A percentile compares a stretch with the other conserved stretches of the same genome.
Conservation (phyloP, 1,284 basidiomycete genomes). For the Tetrapyrgos nigripes region DNA sequence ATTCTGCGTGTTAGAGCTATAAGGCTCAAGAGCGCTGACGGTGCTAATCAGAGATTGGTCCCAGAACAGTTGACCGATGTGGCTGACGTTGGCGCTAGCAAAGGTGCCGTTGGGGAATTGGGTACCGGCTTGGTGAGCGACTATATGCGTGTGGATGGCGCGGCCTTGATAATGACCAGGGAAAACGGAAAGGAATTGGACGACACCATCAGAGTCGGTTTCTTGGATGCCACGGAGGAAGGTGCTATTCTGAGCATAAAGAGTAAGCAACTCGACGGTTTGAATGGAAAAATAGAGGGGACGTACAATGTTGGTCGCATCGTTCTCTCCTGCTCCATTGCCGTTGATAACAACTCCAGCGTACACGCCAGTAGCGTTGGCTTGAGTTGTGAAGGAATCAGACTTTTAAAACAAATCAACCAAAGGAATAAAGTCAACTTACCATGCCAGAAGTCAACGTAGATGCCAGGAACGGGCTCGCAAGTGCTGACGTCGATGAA, state of each 20-base stretch:
- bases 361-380: constrained; percentile 25
- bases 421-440: background rate
- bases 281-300: background rate
- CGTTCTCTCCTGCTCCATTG: constrained; percentile 17
- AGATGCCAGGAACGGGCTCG: constrained; percentile 23
- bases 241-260: constrained; percentile 14
- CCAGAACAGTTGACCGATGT: constrained; percentile 28
- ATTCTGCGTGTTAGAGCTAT: constrained; percentile 20
- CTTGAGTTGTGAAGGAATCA: constrained; percentile 1
- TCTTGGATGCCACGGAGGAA: constrained; percentile 19
- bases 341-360: constrained; percentile 19
- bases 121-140: constrained; percentile 19
- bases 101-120: constrained; percentile 16
- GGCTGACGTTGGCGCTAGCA: constrained; percentile 16
- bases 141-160: constrained; percentile 22
- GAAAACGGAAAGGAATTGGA: constrained; percentile 19
- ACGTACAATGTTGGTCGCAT: constrained; percentile 17
- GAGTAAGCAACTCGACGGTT: background rate
- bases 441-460: constrained; percentile 26
- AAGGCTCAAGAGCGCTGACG: constrained; percentile 19
- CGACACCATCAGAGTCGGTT: constrained; percentile 22
- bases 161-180: constrained; percentile 23
- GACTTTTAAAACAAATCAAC: background rate
- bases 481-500: constrained; percentile 58
- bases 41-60: constrained; percentile 21